Conservation (phyloP, 208 protist species). For the Leishmania mexicana region DNA sequence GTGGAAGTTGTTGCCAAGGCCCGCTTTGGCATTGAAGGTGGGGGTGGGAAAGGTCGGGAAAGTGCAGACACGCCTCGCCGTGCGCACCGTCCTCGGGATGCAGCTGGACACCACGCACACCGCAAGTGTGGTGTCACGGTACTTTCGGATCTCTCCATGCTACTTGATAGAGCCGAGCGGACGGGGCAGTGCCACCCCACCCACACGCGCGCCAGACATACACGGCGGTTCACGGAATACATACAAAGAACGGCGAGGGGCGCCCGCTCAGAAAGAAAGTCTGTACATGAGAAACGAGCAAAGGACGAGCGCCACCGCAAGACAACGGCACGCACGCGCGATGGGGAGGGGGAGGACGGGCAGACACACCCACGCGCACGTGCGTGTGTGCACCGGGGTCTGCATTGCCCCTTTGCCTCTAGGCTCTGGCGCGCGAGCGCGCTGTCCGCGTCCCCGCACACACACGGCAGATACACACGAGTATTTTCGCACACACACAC, state of each 20-base stretch:
- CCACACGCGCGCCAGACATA: slow-evolving; percentile 2
- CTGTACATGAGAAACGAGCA: slow-evolving; percentile 12
- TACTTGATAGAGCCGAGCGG: not conserved
- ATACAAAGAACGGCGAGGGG: slow-evolving; percentile 2
- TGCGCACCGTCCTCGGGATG: not conserved
- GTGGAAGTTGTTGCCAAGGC: not conserved
- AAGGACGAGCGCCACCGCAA: not conserved
- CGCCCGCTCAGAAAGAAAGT: slow-evolving; percentile 2
- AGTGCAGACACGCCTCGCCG: not conserved
- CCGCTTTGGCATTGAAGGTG: not conserved
- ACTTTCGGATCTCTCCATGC: not conserved
- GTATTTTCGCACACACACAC: not conserved
- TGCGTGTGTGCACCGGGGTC: not conserved
- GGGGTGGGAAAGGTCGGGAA: not conserved
- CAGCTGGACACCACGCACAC: not conserved
- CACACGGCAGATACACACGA: not conserved
- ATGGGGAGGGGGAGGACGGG: not conserved
- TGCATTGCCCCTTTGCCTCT: not conserved
- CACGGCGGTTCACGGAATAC: slow-evolving; percentile 1
- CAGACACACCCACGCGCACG: not conserved
- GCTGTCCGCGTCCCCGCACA: not conserved
- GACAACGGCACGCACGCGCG: not conserved
- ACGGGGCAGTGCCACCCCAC: not conserved
- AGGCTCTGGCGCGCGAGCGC: not conserved
- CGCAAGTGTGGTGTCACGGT: not conserved